Evolutionary conservation across 2,329 filamentous ascomycete species (phyloP).

Genomic region (Trichophyton equinum): DNA sequence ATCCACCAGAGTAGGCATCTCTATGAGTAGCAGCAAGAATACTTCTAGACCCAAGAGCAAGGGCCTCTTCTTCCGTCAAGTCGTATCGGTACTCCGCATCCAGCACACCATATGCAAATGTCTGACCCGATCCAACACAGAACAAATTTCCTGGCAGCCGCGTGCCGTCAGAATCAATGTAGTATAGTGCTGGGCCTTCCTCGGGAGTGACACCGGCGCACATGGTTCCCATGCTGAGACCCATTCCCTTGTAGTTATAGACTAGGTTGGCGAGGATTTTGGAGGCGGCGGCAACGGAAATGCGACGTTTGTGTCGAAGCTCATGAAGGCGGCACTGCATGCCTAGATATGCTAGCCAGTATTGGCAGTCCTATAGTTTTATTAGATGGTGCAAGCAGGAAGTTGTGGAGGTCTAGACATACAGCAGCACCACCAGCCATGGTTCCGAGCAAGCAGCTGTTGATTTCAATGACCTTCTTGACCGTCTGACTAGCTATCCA

Average conservation of each 20-base stretch:
- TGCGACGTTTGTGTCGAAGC: conserved; percentile 96
- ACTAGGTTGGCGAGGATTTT: conserved; percentile 98
- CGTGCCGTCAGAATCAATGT: conserved; percentile 96
- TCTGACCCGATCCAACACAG: conserved; percentile 96
- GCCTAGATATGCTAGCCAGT: conserved; percentile 97
- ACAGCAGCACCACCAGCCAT: conserved; percentile 96
- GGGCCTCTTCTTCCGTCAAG: conserved; percentile 69
- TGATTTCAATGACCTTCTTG: conserved; percentile 99
- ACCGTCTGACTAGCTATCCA: conserved; percentile 99
- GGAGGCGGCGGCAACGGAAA: conserved; percentile 89
- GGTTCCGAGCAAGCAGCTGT: conserved; percentile 82
- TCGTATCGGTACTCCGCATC: conserved; percentile 94
- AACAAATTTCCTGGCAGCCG: conserved; percentile 88
- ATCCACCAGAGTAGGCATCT: conserved; percentile 97
- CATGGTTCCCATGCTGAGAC: conserved; percentile 98
- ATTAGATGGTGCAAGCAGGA: not conserved
- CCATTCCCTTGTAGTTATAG: conserved; percentile 98
- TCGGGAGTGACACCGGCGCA: conserved; percentile 87
- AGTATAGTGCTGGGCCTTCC: conserved; percentile 93
- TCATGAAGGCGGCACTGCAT: conserved; percentile 99
- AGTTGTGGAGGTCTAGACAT: conserved; percentile 25
- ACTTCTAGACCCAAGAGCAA: conserved; percentile 80
- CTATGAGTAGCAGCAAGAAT: conserved; percentile 93
- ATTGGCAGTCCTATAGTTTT: conserved; percentile 77
- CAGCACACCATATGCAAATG: conserved; percentile 94